A percentile compares a stretch with the other conserved stretches of the same genome.
phyloP scores from a whole-genome alignment of 2,329 filamentous ascomycete genomes.

The Fusarium globosum region DNA sequence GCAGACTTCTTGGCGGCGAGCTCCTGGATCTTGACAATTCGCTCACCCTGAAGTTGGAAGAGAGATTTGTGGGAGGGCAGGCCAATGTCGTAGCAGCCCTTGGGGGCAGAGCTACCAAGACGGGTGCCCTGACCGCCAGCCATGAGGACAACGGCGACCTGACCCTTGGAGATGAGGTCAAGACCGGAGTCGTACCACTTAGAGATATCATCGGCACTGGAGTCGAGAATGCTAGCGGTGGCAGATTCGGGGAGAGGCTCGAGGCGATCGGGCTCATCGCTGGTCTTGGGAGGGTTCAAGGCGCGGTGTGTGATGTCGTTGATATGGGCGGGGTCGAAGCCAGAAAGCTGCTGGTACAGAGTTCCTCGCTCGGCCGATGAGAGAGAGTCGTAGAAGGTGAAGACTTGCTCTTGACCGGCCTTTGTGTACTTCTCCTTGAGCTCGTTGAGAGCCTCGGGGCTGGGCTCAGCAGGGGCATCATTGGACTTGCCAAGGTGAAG shows the following conservation, averaged over 20 bases:
- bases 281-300: constrained; percentile 78
- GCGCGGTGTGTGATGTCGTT: constrained; percentile 87
- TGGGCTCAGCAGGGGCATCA: constrained; percentile 61
- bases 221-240: constrained; percentile 92
- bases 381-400: constrained; percentile 86
- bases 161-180: constrained; percentile 80
- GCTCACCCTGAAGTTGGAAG: constrained; percentile 97
- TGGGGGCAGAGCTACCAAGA: constrained; percentile 92
- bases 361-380: constrained; percentile 76
- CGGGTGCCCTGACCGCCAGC: constrained; percentile 96
- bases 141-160: constrained; percentile 91
- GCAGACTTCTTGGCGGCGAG: constrained; percentile 79
- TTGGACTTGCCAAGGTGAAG: constrained; percentile 51
- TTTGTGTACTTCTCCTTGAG: constrained; percentile 80
- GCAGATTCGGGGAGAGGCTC: constrained; percentile 90
- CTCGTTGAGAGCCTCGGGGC: constrained; percentile 72
- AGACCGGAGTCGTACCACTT: constrained; percentile 87
- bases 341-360: constrained; percentile 83
- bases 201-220: constrained; percentile 78
- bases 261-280: constrained; percentile 67
- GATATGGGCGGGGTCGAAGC: constrained; percentile 87
- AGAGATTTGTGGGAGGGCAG: constrained; percentile 92
- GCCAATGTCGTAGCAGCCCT: constrained; percentile 97
- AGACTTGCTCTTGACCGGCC: constrained; percentile 81
- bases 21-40: constrained; percentile 86